phyloP scores from a whole-genome alignment of 2,329 filamentous ascomycete species.

The Dothidotthia symphoricarpi region DNA sequence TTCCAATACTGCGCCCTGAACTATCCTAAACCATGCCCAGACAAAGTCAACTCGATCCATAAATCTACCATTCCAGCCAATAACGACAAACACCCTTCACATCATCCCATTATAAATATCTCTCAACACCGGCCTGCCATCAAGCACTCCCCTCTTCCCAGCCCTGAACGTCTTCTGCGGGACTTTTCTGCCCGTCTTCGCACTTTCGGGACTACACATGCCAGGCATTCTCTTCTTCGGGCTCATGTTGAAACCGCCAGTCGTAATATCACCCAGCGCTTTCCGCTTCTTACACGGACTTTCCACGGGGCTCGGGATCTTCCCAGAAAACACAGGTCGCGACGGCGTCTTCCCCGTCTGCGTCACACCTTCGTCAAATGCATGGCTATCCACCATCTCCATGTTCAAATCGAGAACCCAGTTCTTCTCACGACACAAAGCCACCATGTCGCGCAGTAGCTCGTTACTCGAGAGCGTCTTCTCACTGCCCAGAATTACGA shows the following conservation, averaged over 20 bases:
- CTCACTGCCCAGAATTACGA: conserved; percentile 82
- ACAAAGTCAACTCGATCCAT: too few species aligned
- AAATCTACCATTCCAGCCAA: too few species aligned
- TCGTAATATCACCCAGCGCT: conserved; percentile 25
- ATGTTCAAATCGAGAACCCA: conserved; percentile 76
- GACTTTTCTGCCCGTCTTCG: conserved; percentile 44
- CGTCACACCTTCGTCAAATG: conserved; percentile 60
- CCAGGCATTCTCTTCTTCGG: conserved; percentile 22
- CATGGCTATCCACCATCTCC: conserved; percentile 65
- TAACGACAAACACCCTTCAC: neutral
- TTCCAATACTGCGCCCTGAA: too few species aligned
- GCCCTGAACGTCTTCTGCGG: conserved; percentile 62
- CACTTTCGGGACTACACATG: conserved; percentile 26
- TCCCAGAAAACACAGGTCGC: conserved; percentile 1
- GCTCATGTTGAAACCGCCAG: conserved; percentile 10
- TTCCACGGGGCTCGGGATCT: conserved; percentile 8
- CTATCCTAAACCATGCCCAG: too few species aligned
- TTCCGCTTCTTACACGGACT: conserved; percentile 40
- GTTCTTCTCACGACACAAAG: conserved; percentile 70
- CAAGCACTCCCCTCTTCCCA: conserved; percentile 57
- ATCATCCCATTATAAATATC: conserved; percentile 68
- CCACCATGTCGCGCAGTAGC: conserved; percentile 73
- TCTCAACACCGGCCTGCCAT: conserved; percentile 65
- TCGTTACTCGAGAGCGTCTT: conserved; percentile 69
- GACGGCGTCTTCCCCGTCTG: conserved; percentile 21